Evolutionary conservation across 2,329 filamentous ascomycete genomes (phyloP).

Genomic region (Drechslera avenae): DNA sequence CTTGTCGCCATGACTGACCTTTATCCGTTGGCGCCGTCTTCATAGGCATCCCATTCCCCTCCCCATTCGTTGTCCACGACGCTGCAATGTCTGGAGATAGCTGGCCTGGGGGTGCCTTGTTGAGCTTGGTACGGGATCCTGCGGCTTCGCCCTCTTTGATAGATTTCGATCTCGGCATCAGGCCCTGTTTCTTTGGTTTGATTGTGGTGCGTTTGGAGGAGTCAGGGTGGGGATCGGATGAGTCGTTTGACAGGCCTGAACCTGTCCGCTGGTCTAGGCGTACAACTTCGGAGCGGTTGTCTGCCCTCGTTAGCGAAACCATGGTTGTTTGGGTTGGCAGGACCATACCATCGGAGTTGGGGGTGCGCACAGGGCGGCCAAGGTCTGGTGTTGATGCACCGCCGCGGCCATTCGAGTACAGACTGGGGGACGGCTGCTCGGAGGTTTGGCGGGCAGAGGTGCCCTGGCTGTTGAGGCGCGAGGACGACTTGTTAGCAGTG

Average conservation of each 20-base stretch:
- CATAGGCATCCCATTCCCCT: conserved; percentile 53
- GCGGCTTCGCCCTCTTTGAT: conserved; percentile 51
- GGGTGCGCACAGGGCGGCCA: conserved; percentile 45
- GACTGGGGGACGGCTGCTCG: conserved; percentile 37
- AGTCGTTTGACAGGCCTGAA: conserved; percentile 39
- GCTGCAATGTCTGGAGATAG: conserved; percentile 36
- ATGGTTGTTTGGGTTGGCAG: not conserved
- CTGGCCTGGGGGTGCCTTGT: conserved; percentile 40
- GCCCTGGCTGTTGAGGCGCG: conserved; percentile 47
- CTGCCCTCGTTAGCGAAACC: conserved; percentile 22
- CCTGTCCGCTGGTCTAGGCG: conserved; percentile 35
- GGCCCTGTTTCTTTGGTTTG: conserved; percentile 44
- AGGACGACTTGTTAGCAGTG: conserved; percentile 54
- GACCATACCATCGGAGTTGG: conserved; percentile 43
- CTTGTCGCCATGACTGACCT: conserved; percentile 71
- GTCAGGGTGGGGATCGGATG: conserved; percentile 25
- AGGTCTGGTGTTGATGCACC: conserved; percentile 57
- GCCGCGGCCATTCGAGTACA: conserved; percentile 51
- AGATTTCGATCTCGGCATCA: conserved; percentile 51
- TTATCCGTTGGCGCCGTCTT: conserved; percentile 69
- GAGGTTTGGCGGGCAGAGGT: conserved; percentile 41
- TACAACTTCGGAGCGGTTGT: conserved; percentile 40
- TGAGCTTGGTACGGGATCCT: conserved; percentile 34
- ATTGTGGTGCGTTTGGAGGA: conserved; percentile 28
- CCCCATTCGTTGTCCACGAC: conserved; percentile 43